Percentiles rank a stretch among this genome's conserved stretches.
phyloP scores from a whole-genome alignment of 805 yeast species.

The Jamesozyma spencerorum region DNA sequence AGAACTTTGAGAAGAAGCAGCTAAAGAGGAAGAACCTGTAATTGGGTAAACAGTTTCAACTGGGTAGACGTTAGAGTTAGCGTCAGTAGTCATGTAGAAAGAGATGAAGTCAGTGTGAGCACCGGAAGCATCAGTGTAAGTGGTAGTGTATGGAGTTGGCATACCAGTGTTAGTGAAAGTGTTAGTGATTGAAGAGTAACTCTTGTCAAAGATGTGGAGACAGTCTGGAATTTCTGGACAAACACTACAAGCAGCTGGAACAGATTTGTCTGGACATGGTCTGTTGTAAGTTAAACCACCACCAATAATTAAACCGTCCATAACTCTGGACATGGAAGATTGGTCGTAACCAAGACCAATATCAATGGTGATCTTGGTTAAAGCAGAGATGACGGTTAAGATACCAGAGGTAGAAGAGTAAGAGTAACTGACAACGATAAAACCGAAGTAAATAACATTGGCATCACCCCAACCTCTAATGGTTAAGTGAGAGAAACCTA shows the following conservation, averaged over 20 bases:
- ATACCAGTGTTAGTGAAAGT: constrained; percentile 1
- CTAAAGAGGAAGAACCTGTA: constrained; percentile 1
- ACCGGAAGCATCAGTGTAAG: background rate
- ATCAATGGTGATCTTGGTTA: background rate
- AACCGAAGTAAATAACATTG: constrained; percentile 4
- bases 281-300: constrained; percentile 2
- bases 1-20: background rate
- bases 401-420: constrained; percentile 9
- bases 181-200: constrained; percentile 1
- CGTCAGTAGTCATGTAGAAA: constrained; percentile 3
- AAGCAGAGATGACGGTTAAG: constrained; percentile 3
- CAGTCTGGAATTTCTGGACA: constrained; percentile 3
- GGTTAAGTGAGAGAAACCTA: constrained; percentile 4
- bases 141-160: constrained; percentile 6
- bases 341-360: constrained; percentile 10
- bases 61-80: background rate
- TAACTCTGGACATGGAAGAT: background rate
- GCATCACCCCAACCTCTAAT: constrained; percentile 6
- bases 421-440: constrained; percentile 1
- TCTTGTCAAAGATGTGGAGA: background rate
- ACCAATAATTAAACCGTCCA: background rate
- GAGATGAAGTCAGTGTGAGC: constrained; percentile 4
- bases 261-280: background rate
- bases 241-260: constrained; percentile 4
- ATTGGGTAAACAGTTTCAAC: constrained; percentile 2